phyloP scores from a whole-genome alignment of 768 basidiomycete species.

The Phanerochaete carnosa region DNA sequence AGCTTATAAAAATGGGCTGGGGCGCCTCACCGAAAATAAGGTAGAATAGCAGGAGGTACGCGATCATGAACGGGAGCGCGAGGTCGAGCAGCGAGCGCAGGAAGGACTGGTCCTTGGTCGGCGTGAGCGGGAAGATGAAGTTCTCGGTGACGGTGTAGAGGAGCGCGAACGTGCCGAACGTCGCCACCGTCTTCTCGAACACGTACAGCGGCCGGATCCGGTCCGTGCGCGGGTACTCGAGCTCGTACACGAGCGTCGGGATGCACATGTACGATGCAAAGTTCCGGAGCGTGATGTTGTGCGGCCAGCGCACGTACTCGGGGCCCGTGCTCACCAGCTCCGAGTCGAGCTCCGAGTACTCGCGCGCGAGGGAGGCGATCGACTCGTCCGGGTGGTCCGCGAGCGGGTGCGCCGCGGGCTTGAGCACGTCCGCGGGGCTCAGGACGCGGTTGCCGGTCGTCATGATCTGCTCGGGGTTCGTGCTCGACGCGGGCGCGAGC shows the following conservation, averaged over 20 bases:
- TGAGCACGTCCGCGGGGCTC: slow-evolving; percentile 12
- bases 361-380: slow-evolving; percentile 68
- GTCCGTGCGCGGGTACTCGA: slow-evolving; percentile 44
- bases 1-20: not conserved
- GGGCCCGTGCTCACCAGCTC: slow-evolving; percentile 77
- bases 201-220: slow-evolving; percentile 80
- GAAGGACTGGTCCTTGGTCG: slow-evolving; percentile 67
- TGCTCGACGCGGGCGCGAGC: not conserved
- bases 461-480: slow-evolving; percentile 1
- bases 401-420: slow-evolving; percentile 42
- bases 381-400: slow-evolving; percentile 61
- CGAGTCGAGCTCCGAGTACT: slow-evolving; percentile 70
- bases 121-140: slow-evolving; percentile 85
- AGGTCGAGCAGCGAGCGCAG: slow-evolving; percentile 78
- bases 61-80: slow-evolving; percentile 90
- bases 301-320: slow-evolving; percentile 69
- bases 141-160: slow-evolving; percentile 91
- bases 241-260: slow-evolving; percentile 92
- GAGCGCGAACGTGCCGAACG: slow-evolving; percentile 95
- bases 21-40: slow-evolving; percentile 69
- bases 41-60: slow-evolving; percentile 83
- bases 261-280: slow-evolving; percentile 85
- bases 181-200: slow-evolving; percentile 68
- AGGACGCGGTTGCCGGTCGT: slow-evolving; percentile 21
- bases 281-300: slow-evolving; percentile 78